phyloP scores from a whole-genome alignment of 495 filamentous ascomycete species.

The Neurospora sp. region DNA sequence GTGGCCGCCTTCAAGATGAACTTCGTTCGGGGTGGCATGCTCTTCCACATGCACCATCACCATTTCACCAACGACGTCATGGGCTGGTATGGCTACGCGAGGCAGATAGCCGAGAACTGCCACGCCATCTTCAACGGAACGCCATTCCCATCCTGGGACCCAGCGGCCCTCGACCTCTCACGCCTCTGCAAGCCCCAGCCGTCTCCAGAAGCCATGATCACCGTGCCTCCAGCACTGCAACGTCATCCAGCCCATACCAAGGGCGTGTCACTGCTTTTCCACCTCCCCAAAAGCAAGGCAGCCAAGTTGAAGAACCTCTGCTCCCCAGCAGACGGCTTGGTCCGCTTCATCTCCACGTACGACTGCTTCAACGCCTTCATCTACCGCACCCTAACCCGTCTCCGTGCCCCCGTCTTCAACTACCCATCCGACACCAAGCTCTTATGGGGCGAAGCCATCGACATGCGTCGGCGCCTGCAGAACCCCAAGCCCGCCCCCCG shows the following conservation, averaged over 20 bases:
- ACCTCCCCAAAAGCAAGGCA: slow-evolving; percentile 33
- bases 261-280: slow-evolving; percentile 24
- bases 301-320: slow-evolving; percentile 22
- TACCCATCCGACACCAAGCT: slow-evolving; percentile 13
- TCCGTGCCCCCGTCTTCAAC: slow-evolving; percentile 25
- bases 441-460: slow-evolving; percentile 26
- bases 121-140: slow-evolving; percentile 21
- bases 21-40: slow-evolving; percentile 31
- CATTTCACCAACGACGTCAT: slow-evolving; percentile 36
- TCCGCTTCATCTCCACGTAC: slow-evolving; percentile 31
- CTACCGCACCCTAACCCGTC: slow-evolving; percentile 24
- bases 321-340: slow-evolving; percentile 1
- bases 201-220: background rate
- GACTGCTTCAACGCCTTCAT: slow-evolving; percentile 33
- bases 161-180: slow-evolving; percentile 22
- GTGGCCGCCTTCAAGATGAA: slow-evolving; percentile 32
- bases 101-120: slow-evolving; percentile 37
- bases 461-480: slow-evolving; percentile 30
- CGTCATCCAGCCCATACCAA: slow-evolving; percentile 22
- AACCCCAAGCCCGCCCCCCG: slow-evolving; percentile 19
- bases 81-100: slow-evolving; percentile 27
- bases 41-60: slow-evolving; percentile 34
- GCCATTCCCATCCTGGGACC: slow-evolving; percentile 24
- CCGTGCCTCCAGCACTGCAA: slow-evolving; percentile 4
- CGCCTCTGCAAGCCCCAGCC: slow-evolving; percentile 25